Conservation (phyloP, 176 grass and related monocot species). For the Bromus sterilis region DNA sequence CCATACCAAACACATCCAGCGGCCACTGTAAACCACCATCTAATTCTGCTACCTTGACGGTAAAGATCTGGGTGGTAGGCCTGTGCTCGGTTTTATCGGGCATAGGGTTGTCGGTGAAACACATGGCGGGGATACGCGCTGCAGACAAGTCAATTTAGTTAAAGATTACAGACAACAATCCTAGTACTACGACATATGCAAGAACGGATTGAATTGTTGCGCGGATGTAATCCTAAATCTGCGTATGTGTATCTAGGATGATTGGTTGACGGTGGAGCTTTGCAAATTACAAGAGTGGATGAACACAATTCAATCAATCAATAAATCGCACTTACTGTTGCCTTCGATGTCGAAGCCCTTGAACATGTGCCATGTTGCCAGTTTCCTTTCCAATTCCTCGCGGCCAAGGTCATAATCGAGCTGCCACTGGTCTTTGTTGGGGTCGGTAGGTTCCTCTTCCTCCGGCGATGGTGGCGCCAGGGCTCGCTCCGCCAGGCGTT, state of each 20-base stretch:
- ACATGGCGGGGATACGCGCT: neutral
- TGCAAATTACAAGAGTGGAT: no score
- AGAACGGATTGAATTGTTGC: neutral
- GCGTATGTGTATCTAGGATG: no score
- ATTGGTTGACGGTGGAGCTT: no score
- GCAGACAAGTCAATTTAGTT: neutral
- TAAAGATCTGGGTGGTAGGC: neutral
- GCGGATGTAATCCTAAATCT: neutral
- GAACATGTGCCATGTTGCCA: neutral
- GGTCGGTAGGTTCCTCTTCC: no score
- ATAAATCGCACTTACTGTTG: neutral
- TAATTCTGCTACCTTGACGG: neutral
- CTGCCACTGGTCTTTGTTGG: neutral
- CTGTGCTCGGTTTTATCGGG: neutral
- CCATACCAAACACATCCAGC: neutral
- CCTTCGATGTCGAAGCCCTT: neutral
- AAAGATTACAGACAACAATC: neutral
- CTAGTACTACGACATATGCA: neutral
- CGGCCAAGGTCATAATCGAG: neutral
- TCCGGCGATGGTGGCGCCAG: no score
- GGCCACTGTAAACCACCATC: neutral
- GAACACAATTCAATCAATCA: neutral
- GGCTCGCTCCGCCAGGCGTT: no score
- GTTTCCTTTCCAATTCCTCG: neutral
- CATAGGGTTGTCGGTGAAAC: neutral